Evolutionary conservation across 1,284 basidiomycete species (phyloP).

Genomic region (Ustilago sp.): DNA sequence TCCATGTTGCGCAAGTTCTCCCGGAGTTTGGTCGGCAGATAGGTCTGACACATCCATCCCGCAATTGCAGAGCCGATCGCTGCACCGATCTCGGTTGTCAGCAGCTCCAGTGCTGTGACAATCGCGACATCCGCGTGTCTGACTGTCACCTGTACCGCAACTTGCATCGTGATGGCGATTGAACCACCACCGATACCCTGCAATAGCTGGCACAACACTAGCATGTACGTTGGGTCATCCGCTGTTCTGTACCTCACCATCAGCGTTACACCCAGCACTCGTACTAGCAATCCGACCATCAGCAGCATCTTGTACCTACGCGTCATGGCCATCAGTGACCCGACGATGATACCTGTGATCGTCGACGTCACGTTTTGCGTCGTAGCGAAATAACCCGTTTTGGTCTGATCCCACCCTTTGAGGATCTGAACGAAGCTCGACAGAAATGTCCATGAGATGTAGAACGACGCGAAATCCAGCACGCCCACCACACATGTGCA

Average conservation of each 20-base stretch:
- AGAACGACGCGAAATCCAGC: conserved; percentile 70
- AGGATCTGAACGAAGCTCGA: conserved; percentile 66
- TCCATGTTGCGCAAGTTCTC: conserved; percentile 71
- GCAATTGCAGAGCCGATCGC: conserved; percentile 78
- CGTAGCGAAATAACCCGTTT: conserved; percentile 66
- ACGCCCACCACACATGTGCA: conserved; percentile 67
- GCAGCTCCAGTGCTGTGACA: conserved; percentile 82
- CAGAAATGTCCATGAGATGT: conserved; percentile 69
- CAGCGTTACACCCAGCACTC: conserved; percentile 75
- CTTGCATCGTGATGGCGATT: conserved; percentile 78
- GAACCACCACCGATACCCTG: conserved; percentile 84
- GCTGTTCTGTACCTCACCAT: conserved; percentile 74
- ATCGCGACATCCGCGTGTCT: conserved; percentile 81
- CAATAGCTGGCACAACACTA: conserved; percentile 74
- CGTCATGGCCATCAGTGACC: conserved; percentile 74
- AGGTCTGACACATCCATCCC: conserved; percentile 74
- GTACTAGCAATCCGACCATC: conserved; percentile 77
- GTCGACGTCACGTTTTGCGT: conserved; percentile 75
- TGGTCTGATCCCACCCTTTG: conserved; percentile 66
- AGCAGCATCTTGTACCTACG: conserved; percentile 78
- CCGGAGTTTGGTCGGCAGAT: conserved; percentile 76
- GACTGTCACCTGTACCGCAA: conserved; percentile 82
- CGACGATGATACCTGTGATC: conserved; percentile 77
- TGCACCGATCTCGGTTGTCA: conserved; percentile 83
- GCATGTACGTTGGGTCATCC: conserved; percentile 73